These are phyloP conservation scores for Chamaecrista fasciculata DNA, from an alignment of 306 rosid genomes.

Conservation along the genomic window DNA sequence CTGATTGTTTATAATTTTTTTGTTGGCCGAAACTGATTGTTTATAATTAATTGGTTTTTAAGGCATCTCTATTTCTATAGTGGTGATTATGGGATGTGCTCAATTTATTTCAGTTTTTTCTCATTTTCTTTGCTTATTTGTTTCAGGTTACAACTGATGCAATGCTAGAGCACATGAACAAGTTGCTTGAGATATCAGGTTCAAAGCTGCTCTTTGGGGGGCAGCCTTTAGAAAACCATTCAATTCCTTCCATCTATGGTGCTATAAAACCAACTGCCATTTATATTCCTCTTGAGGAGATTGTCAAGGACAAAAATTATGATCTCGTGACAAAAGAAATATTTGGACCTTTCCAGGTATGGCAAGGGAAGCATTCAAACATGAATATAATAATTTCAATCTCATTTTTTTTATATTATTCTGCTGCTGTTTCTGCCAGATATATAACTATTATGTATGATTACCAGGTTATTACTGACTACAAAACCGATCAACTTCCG, in stretches of 20 bases:
- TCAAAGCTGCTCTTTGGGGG: slow-evolving; percentile 93
- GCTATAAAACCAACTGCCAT: slow-evolving; percentile 86
- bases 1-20: neutral
- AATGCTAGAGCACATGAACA: slow-evolving; percentile 74
- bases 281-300: slow-evolving; percentile 84
- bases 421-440: slow-evolving; percentile 18
- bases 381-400: neutral
- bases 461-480: slow-evolving; percentile 70
- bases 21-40: too few species aligned
- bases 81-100: neutral
- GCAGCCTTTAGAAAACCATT: slow-evolving; percentile 63
- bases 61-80: neutral
- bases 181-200: slow-evolving; percentile 80
- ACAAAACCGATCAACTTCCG: slow-evolving; percentile 65
- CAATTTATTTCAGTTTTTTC: slow-evolving; percentile 21
- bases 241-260: slow-evolving; percentile 81
- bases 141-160: slow-evolving; percentile 70
- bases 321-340: slow-evolving; percentile 89
- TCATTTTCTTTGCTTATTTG: slow-evolving; percentile 23
- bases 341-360: slow-evolving; percentile 94
- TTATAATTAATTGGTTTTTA: neutral
- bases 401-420: neutral
- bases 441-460: slow-evolving; percentile 18
- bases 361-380: slow-evolving; percentile 13
- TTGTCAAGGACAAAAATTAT: slow-evolving; percentile 65